Conservation (phyloP, 371 early-diverging fungal genomes). For the Apophysomyces ossiformis region DNA sequence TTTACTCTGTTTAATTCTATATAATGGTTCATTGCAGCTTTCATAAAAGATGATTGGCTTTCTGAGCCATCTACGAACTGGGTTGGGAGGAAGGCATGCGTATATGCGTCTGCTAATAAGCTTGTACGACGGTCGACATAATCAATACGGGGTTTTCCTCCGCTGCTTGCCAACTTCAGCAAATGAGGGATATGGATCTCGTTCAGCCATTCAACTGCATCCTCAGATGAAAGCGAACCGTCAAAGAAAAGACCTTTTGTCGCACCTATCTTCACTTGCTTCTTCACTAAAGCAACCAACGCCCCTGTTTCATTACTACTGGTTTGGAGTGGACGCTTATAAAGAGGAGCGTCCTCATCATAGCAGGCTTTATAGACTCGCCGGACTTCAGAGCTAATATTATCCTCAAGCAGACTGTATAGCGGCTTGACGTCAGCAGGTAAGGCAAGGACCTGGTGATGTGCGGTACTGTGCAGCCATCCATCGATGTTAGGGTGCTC, state of each 20-base stretch:
- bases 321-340: neutral
- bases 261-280: neutral
- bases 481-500: neutral
- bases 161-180: neutral
- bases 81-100: neutral
- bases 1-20: neutral
- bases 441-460: neutral
- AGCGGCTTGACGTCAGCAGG: neutral
- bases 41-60: neutral
- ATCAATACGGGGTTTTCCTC: neutral
- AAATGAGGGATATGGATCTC: neutral
- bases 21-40: neutral
- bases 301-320: neutral
- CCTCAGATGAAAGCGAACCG: neutral
- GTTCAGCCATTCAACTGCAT: neutral
- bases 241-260: neutral
- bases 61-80: neutral
- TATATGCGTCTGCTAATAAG: neutral
- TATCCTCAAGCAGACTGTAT: neutral
- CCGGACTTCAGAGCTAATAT: neutral
- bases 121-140: neutral
- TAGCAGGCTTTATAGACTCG: neutral
- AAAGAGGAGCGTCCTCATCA: neutral
- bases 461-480: neutral
- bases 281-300: neutral